These are phyloP conservation scores for Peribolospora baueri DNA, from an alignment of 768 basidiomycete genomes.

Conservation along the genomic window DNA sequence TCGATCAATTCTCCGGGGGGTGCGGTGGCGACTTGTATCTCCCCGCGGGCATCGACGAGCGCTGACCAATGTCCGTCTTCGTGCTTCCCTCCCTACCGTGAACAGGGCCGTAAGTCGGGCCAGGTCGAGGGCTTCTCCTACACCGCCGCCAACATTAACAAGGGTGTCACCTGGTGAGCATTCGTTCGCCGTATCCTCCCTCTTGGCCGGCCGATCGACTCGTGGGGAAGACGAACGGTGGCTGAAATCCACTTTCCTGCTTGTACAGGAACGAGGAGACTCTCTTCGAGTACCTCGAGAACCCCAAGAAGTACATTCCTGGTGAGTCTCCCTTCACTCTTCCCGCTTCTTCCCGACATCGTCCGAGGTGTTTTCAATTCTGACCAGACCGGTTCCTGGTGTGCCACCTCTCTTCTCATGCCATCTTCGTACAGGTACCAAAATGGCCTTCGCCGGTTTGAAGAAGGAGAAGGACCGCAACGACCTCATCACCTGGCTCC, in stretches of 20 bases:
- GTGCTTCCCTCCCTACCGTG: conserved; percentile 1
- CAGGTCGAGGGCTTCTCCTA: conserved; percentile 67
- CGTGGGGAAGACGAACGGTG: neutral
- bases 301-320: conserved; percentile 67
- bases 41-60: neutral
- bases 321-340: conserved; percentile 4
- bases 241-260: neutral
- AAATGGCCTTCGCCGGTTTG: conserved; percentile 95
- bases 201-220: neutral
- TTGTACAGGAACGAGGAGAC: conserved; percentile 34
- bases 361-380: neutral
- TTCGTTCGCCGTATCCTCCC: neutral
- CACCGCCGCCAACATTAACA: conserved; percentile 85
- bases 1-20: conserved; percentile 25
- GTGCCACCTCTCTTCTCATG: neutral
- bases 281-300: conserved; percentile 86
- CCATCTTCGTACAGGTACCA: conserved; percentile 66
- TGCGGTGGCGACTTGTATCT: conserved; percentile 39
- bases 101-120: conserved; percentile 33
- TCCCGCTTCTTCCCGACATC: conserved; percentile 1
- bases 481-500: conserved; percentile 63
- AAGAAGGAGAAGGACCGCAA: conserved; percentile 94
- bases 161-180: conserved; percentile 52
- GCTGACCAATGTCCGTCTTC: neutral
- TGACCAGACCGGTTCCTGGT: too few relatives aligned